Evolutionary conservation across 2,329 filamentous ascomycete species (phyloP).

Genomic region (Cladosporium sp.): DNA sequence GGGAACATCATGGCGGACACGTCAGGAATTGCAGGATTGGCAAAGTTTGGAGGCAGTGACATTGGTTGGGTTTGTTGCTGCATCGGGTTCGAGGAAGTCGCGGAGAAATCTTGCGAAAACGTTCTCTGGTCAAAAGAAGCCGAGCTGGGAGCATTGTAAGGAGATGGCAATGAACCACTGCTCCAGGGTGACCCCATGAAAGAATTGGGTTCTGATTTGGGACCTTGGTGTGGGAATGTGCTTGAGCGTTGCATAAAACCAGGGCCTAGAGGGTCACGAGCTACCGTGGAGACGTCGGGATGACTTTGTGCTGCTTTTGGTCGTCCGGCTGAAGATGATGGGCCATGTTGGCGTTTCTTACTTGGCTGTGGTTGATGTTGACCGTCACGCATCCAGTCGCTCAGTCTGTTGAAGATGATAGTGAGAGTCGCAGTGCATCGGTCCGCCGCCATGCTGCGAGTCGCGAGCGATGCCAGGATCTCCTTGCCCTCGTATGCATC

Average conservation of each 20-base stretch:
- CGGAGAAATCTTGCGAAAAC: slow-evolving; percentile 11
- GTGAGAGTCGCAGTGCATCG: slow-evolving; percentile 73
- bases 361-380: slow-evolving; percentile 38
- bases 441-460: slow-evolving; percentile 84
- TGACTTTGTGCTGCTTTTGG: slow-evolving; percentile 19
- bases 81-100: slow-evolving; percentile 12
- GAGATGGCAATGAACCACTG: slow-evolving; percentile 15
- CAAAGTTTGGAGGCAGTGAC: slow-evolving; percentile 24
- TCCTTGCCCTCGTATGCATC: slow-evolving; percentile 83
- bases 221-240: slow-evolving; percentile 24
- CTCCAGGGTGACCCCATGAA: slow-evolving; percentile 11
- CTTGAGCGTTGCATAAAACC: slow-evolving; percentile 20
- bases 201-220: slow-evolving; percentile 9
- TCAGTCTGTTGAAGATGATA: slow-evolving; percentile 78
- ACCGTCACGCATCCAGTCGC: slow-evolving; percentile 51
- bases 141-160: slow-evolving; percentile 22
- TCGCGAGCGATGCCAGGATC: slow-evolving; percentile 72
- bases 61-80: neutral
- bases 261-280: slow-evolving; percentile 2
- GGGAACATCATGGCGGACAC: slow-evolving; percentile 78
- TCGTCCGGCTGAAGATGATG: neutral
- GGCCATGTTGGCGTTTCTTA: slow-evolving; percentile 43
- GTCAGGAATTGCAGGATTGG: slow-evolving; percentile 56
- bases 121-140: slow-evolving; percentile 18
- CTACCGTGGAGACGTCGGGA: slow-evolving; percentile 22